Conservation (phyloP, 2,329 filamentous ascomycete species). For the Achaetomium macrosporum region DNA sequence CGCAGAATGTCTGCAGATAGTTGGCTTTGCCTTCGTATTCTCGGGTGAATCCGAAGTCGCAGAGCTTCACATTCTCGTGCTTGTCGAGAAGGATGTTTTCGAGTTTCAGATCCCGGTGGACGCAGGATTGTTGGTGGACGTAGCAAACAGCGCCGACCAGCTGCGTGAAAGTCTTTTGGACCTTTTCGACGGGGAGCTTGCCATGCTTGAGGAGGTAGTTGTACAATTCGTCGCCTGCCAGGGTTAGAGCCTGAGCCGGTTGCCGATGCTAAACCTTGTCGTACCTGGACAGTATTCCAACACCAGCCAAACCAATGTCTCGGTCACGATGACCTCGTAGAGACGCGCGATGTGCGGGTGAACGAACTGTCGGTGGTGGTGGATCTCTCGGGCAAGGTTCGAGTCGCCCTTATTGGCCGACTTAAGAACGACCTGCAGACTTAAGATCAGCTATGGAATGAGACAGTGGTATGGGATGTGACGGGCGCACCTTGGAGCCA, state of each 20-base stretch:
- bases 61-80: slow-evolving; percentile 93
- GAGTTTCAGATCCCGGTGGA: slow-evolving; percentile 93
- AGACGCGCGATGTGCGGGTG: slow-evolving; percentile 95
- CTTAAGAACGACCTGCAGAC: slow-evolving; percentile 82
- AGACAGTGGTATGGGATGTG: neutral
- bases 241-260: neutral
- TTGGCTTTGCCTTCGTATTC: slow-evolving; percentile 95
- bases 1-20: slow-evolving; percentile 95
- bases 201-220: slow-evolving; percentile 89
- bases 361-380: slow-evolving; percentile 95
- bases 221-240: slow-evolving; percentile 85
- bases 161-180: slow-evolving; percentile 93
- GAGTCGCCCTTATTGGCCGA: slow-evolving; percentile 93
- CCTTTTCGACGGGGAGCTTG: slow-evolving; percentile 74
- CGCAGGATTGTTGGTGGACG: slow-evolving; percentile 90
- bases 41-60: slow-evolving; percentile 95
- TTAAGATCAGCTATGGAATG: neutral
- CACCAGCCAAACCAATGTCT: slow-evolving; percentile 90
- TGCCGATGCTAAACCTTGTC: neutral
- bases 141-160: slow-evolving; percentile 92
- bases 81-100: slow-evolving; percentile 97
- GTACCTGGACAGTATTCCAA: slow-evolving; percentile 91
- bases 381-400: slow-evolving; percentile 94
- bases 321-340: slow-evolving; percentile 97
- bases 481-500: slow-evolving; percentile 76